Evolutionary conservation across 352 stramenopile genomes (phyloP), one percentile per base, ranked within the genome.

Genomic region (Globisporangium parvum): DNA sequence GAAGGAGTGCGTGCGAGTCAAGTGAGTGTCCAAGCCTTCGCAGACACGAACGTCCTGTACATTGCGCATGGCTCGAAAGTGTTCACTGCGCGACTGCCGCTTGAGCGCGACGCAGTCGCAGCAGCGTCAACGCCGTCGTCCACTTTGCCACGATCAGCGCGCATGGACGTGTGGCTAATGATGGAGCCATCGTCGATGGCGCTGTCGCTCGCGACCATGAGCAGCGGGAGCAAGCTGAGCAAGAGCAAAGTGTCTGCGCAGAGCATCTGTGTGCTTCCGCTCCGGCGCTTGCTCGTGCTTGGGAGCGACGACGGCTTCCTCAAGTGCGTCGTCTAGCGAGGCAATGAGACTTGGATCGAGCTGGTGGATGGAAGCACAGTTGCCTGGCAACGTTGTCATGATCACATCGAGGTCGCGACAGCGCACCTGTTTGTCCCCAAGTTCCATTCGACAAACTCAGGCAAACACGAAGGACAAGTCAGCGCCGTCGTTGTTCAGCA

Each of bases 281-380:
- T 91, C 23, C 67, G 81, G 3, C 81, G 88, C 53, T 55, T 89
- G 20, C 31, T 89, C 21, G 41, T 91, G 42, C 24, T 91, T 3
- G 78, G 81, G 17, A 63, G 70, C 1, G 81, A 91, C 2, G 81
- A 91, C 51, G 81, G 81, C 24, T 80, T 71, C 23, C 61, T 91
- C 41, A 74, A 77, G 51, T 80, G 74, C 53, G 59, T 75, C 26
- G 23, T 74, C 4, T 80, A 66, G 55, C 24, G 50, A 35, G 53
- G 6, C 10, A 49, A n/a, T n/a, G n/a, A 0, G 6, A 26, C 12
- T 37, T 37, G 31, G 31, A 37, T 37, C 31, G 10, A 37, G 31
- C 31, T 31, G 26, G n/a, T n/a, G n/a, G n/a, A n/a, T n/a, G n/a
- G n/a, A n/a, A n/a, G n/a, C n/a, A n/a, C n/a, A n/a, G n/a, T n/a